Evolutionary conservation across 805 yeast genomes (phyloP), one percentile per base, ranked within the genome.

Genomic region (Wickerhamiella azymoides): DNA sequence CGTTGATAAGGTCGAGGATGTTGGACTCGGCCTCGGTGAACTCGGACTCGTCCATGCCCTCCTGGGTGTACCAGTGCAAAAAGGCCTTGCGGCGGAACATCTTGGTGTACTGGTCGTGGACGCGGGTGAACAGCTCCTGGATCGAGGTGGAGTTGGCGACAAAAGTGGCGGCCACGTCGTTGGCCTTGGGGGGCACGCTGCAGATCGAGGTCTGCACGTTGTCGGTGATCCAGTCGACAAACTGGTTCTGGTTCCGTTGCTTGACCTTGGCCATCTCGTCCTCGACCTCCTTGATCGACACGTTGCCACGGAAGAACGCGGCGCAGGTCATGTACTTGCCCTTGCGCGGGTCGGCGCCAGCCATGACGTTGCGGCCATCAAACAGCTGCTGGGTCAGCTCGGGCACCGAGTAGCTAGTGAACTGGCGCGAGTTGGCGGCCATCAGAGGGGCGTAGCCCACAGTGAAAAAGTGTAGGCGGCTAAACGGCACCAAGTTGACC

Each of bases 191-290:
- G 40, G 96, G 86, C 48, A 84, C 92, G 24, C 88, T 80, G 68
- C 96, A 86, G 41, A 86, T 89, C 38, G 96, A 88, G 32, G 95
- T 84, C 70, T 86, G 95, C 58, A 86, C 94, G 62, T 86, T 88
- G 67, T 85, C 85, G 60, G 96, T 96, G 67, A 88, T 88, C 96
- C 96, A 86, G 67, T 86, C 95, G 47, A 88, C 96, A 59, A 86
- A 67, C 65, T 81, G 80, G 49, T 80, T 78, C 16, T 86, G 72
- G 66, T 85, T 84, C 68, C 83, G 80, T 47, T 80, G 77, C 68
- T 84, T 92, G 45, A 84, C 85, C 62, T 80, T 80, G 65, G 74
- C 78, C 85, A 86, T 84, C 65, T 83, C 92, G 62, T 88, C 96
- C 62, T 86, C 96, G 49, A 86, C 96, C 68, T 86, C 96, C 68